These are phyloP conservation scores for Citeromyces matritensis DNA, from an alignment of 805 yeast species.

Conservation along the genomic window DNA sequence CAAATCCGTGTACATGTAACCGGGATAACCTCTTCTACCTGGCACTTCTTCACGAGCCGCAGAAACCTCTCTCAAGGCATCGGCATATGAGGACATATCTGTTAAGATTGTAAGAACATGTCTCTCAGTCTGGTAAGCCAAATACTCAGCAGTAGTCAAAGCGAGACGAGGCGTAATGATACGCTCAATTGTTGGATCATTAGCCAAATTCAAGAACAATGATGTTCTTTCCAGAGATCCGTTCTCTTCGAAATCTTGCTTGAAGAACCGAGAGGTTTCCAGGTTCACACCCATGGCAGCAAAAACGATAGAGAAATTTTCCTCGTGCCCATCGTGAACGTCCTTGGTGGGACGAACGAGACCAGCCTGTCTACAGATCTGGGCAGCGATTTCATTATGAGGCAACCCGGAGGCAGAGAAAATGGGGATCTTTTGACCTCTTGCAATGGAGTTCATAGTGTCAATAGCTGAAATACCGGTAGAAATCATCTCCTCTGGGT, in stretches of 20 bases:
- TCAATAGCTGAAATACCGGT: slow-evolving; percentile 98
- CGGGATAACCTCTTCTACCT: slow-evolving; percentile 99
- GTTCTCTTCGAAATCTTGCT: slow-evolving; percentile 98
- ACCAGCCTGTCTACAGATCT: slow-evolving; percentile 99
- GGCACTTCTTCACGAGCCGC: slow-evolving; percentile 99
- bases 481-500: slow-evolving; percentile 99
- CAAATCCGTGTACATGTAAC: slow-evolving; percentile 99
- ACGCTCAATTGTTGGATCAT: slow-evolving; percentile 99
- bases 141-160: slow-evolving; percentile 93
- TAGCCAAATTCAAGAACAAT: slow-evolving; percentile 91
- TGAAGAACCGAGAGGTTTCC: slow-evolving; percentile 96
- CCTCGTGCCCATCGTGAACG: slow-evolving; percentile 99
- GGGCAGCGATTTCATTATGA: slow-evolving; percentile 99
- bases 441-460: slow-evolving; percentile 98
- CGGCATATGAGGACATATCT: slow-evolving; percentile 99
- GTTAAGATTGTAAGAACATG: slow-evolving; percentile 96
- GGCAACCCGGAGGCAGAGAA: slow-evolving; percentile 99
- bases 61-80: slow-evolving; percentile 97
- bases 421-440: slow-evolving; percentile 99
- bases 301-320: slow-evolving; percentile 95
- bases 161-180: slow-evolving; percentile 98
- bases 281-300: slow-evolving; percentile 99
- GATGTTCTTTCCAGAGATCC: slow-evolving; percentile 98
- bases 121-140: slow-evolving; percentile 98
- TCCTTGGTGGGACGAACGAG: slow-evolving; percentile 98